Evolutionary conservation across 2,329 filamentous ascomycete genomes (phyloP), one percentile per base, ranked within the genome.

Genomic region (Colletotrichum sublineola): DNA sequence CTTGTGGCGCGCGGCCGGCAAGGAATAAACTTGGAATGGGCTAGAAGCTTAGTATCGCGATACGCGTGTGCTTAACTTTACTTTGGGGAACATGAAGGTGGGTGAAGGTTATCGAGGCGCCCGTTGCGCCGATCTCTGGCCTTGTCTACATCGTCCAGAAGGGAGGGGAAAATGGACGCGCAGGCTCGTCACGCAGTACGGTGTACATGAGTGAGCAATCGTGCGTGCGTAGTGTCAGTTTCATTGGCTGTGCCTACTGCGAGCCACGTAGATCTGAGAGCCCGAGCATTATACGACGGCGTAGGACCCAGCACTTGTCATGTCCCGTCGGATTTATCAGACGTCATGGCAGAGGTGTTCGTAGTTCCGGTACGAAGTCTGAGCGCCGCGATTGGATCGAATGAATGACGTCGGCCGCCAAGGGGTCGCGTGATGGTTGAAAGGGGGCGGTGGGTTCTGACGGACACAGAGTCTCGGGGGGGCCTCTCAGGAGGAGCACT

Each of bases 11-110:
- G 12, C 14, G 12, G 24, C 2, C 3, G 2, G 3, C 7, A 46
- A 46, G 11, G 20, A 46, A 33, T 36, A 61, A 33, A 61, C 57
- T 46, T 33, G 57, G 31, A n/a, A 33, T 33, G 40, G 57, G 29
- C 57, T 33, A 18, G 40, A 61, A 46, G 57, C 57, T 61, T 61
- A 61, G 57, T 29, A 29, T 46, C 40, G 24, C 57, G 57, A 44
- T 52, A 52, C 50, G 31, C 38, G 29, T 29, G 57, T n/a, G 44
- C 29, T 42, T n/a, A 46, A 46, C 44, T 46, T 20, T 46, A n/a
- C 44, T 8, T 29, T 42, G 40, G 29, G 44, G 15, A 8, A 46
- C 18, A 46, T 11, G 31, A 9, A 9, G 31, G 31, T 5, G 12
- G 52, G 7, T n/a, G 1, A 42, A 44, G 6, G 38, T 60, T 3